Evolutionary conservation across 805 yeast genomes (phyloP), one percentile per base, ranked within the genome.

Genomic region (Candida orba): DNA sequence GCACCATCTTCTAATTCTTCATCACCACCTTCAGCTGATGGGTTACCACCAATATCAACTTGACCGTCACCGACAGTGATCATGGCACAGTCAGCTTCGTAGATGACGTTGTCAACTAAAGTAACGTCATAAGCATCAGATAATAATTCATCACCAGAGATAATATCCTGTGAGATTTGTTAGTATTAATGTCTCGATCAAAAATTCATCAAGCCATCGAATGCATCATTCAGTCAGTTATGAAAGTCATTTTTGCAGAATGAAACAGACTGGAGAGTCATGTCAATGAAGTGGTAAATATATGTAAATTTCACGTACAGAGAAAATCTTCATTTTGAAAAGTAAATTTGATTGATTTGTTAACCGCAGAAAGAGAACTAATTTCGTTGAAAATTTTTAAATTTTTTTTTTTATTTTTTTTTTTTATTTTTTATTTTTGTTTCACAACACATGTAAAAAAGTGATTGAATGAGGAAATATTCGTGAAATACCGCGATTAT

Each of bases 41-140:
- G 97, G 84, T 93, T 93, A 64, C 96, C 99, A 75, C 99, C 99
- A 70, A 93, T 93, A 72, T 93, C 98, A 60, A 93, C 81, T 66
- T 93, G 93, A 63, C 80, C 97, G 66, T 88, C 85, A 69, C 79
- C 81, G 63, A 93, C 88, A 62, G 75, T 82, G 70, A 93, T 79
- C 93, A 89, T 81, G 63, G 78, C 74, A 75, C 97, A 89, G 82
- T 93, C 87, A 57, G 95, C 98, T 78, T 93, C 99, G 79, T 77
- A 87, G 68, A 93, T 88, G 62, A 77, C 98, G 56, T 78, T 86
- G 64, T 86, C 96, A 56, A 93, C 97, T 69, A 72, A 74, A 66
- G 75, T 82, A 69, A 78, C 65, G 71, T 87, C 95, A 80, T 90
- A 93, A 65, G 99, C 99, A 67, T 90, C 97, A 55, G 99, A 93